These are phyloP conservation scores for Triticum urartu DNA, from an alignment of 176 grass and related monocot genomes.

Conservation along the genomic window DNA sequence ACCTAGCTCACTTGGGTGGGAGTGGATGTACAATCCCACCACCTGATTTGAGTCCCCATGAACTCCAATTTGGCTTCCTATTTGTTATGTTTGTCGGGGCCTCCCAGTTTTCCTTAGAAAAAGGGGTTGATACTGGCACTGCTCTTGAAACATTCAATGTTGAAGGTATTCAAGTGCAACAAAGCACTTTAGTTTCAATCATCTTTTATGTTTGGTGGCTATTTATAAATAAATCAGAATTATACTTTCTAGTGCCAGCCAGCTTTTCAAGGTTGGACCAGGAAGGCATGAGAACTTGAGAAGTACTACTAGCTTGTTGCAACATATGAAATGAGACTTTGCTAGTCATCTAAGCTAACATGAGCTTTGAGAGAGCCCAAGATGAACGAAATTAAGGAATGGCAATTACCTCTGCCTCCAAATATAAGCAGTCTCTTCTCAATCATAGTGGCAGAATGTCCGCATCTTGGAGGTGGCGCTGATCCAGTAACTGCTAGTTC, in stretches of 20 bases:
- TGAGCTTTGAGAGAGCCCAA: neutral
- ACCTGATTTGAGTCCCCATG: neutral
- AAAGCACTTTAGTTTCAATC: slow-evolving; percentile 3
- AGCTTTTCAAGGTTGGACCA: neutral
- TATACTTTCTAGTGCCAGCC: neutral
- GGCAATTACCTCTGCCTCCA: slow-evolving; percentile 82
- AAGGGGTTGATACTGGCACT: neutral
- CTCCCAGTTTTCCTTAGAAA: neutral
- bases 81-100: neutral
- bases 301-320: neutral
- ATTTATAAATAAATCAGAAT: neutral
- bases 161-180: neutral
- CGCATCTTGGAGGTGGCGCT: slow-evolving; percentile 74
- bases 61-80: neutral
- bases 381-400: neutral
- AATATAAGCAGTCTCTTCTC: slow-evolving; percentile 91
- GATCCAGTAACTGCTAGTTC: slow-evolving; percentile 80
- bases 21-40: neutral
- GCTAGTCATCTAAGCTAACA: neutral
- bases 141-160: neutral
- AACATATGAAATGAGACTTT: neutral
- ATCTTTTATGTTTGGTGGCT: neutral
- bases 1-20: neutral
- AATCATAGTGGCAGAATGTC: slow-evolving; percentile 97
- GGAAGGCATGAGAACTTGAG: neutral